Base-by-base conservation (phyloP, 106 monocot species). In the Agapanthus africanus region DNA sequence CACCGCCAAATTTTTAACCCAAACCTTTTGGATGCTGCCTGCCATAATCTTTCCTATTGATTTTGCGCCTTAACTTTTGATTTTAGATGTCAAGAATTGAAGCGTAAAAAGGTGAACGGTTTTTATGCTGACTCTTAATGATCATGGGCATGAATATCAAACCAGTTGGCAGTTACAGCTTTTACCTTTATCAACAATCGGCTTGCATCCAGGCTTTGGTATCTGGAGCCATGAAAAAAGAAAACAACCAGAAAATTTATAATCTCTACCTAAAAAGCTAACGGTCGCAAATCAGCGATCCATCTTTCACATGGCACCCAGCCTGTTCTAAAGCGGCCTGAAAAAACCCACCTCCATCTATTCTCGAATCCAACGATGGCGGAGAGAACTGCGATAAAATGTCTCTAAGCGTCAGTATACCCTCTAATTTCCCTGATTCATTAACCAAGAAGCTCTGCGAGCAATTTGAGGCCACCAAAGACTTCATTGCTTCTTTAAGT, bases 341-440 rank as follows among this genome's bases (percentile, higher is more conserved):
- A 65, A 85, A 80, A 73, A 85, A 85, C 7, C 72, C 59, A 4
- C 75, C 81, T 23, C 85, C 85, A 30, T 75, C 71, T 15, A 80
- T 52, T 19, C 65, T 71, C 30, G 85, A 67, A 69, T 85, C 85
- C 80, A 81, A 68, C 22, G 74, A 74, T n/a, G 81, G 81, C 7
- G 85, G 85, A 26, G 85, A 73, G 71, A 85, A 81, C 34, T 63
- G 60, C 4, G 77, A 74, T 35, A 85, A 69, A 38, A 85, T 51
- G 33, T 85, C 81, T 69, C 71, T 78, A 7, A 75, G 37, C 28
- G 80, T 85, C 32, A 85, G 39, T 5, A 63, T 40, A 15, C 78
- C 74, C 52, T 74, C 56, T 7, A 81, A 25, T 11, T 65, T 52
- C 27, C 75, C 78, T 0, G 70, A 67, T 19, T 85, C 78, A 47